Evolutionary conservation across 2,329 filamentous ascomycete genomes (phyloP).

Genomic region (Ceratocystis harringtonii): DNA sequence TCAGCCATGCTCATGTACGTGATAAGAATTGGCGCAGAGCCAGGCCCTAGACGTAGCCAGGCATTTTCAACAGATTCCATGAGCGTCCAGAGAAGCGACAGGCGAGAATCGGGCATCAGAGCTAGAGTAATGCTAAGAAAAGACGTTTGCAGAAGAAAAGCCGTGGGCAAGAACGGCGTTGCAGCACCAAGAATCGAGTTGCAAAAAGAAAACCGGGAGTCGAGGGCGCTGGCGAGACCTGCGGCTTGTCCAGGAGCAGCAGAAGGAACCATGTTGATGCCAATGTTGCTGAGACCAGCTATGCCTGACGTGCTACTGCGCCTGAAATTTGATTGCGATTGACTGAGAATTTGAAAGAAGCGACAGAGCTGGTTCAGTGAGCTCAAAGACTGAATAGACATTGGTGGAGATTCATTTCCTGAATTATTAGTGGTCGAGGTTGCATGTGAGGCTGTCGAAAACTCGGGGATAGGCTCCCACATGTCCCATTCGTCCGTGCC

Average conservation of each 20-base stretch:
- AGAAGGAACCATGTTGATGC: constrained; percentile 19
- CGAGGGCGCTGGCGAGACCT: constrained; percentile 24
- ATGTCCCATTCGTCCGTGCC: constrained; percentile 61
- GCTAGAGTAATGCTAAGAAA: constrained; percentile 27
- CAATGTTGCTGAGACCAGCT: constrained; percentile 5
- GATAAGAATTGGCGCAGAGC: constrained; percentile 25
- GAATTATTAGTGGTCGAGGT: neutral
- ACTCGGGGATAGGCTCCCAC: constrained; percentile 41
- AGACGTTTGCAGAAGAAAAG: constrained; percentile 26
- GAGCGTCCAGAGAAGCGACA: constrained; percentile 26
- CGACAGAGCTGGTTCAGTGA: constrained; percentile 31
- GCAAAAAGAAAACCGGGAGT: constrained; percentile 27
- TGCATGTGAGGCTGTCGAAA: constrained; percentile 20
- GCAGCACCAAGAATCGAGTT: constrained; percentile 27
- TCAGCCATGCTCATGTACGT: constrained; percentile 26
- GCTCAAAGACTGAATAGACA: constrained; percentile 24
- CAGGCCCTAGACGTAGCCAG: constrained; percentile 23
- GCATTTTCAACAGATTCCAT: constrained; percentile 25
- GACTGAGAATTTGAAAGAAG: constrained; percentile 26
- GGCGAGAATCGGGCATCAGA: constrained; percentile 23
- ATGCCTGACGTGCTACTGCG: neutral
- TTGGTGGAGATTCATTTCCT: constrained; percentile 19
- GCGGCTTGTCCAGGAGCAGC: constrained; percentile 13
- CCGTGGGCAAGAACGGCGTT: constrained; percentile 25
- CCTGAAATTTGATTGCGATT: constrained; percentile 16